These are phyloP conservation scores for Phragmites australis DNA, from an alignment of 176 grass and related monocot species.

Conservation along the genomic window DNA sequence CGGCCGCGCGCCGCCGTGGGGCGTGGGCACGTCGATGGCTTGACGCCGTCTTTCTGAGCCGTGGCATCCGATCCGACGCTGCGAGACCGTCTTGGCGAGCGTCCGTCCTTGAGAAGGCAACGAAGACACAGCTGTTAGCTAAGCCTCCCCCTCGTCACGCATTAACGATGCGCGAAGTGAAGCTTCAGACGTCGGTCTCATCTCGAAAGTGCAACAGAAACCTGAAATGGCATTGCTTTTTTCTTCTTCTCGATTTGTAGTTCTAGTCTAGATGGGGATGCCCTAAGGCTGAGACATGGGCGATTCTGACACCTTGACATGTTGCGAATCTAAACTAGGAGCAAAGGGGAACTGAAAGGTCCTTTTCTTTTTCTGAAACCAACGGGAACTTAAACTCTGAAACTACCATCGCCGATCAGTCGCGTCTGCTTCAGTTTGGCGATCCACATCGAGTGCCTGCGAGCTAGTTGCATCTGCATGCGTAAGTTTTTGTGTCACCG, in stretches of 20 bases:
- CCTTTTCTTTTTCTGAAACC: neutral
- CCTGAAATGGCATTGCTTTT: no score
- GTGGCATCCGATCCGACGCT: neutral
- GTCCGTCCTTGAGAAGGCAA: no score
- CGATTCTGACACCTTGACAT: no score
- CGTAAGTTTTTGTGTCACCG: neutral
- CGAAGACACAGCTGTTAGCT: neutral
- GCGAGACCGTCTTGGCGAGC: neutral
- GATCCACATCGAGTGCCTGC: neutral
- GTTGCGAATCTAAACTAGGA: no score
- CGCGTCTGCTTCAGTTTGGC: neutral
- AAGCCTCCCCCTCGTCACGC: no score
- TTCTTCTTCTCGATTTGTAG: no score
- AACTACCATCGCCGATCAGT: neutral
- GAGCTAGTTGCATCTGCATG: neutral
- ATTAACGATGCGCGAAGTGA: no score
- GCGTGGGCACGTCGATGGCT: neutral
- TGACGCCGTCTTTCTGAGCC: neutral
- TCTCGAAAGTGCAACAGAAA: no score
- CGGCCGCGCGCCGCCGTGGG: neutral
- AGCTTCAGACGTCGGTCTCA: no score
- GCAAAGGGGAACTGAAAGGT: no score
- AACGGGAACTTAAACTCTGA: neutral
- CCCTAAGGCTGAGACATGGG: no score
- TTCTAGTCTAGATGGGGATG: no score